phyloP scores from a whole-genome alignment of 352 stramenopile genomes.

The Globisporangium recalcitrans region DNA sequence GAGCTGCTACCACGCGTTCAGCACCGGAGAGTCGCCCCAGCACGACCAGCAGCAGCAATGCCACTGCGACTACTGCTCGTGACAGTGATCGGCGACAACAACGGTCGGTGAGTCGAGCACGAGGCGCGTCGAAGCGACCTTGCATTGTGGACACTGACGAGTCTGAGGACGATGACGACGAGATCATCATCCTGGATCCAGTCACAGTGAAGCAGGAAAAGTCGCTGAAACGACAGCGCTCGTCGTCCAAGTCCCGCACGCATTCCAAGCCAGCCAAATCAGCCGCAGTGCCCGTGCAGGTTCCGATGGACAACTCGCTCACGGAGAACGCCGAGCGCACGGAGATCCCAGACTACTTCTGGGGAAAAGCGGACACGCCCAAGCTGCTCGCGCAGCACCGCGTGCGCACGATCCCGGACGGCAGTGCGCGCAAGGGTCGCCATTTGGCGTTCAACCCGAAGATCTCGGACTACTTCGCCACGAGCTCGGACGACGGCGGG shows the following conservation, averaged over 20 bases:
- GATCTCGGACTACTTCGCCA: constrained; percentile 67
- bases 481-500: constrained; percentile 70
- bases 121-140: constrained; percentile 38
- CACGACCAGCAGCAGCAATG: background rate
- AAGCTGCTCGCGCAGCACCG: constrained; percentile 72
- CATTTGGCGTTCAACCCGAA: constrained; percentile 76
- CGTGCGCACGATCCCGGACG: constrained; percentile 55
- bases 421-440: constrained; percentile 58
- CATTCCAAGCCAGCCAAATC: constrained; percentile 12
- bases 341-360: constrained; percentile 68
- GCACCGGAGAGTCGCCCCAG: background rate
- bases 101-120: constrained; percentile 30
- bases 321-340: constrained; percentile 6
- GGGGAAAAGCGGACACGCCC: constrained; percentile 49
- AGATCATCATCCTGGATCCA: constrained; percentile 49
- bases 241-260: background rate
- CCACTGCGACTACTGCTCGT: background rate
- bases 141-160: constrained; percentile 68
- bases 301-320: constrained; percentile 27
- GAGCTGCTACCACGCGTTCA: background rate
- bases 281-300: constrained; percentile 9
- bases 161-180: constrained; percentile 31
- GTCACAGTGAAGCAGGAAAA: constrained; percentile 32
- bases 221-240: constrained; percentile 5
- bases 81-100: constrained; percentile 14